Evolutionary conservation across 306 rosid species (phyloP).

Genomic region (Lathyrus sativus): DNA sequence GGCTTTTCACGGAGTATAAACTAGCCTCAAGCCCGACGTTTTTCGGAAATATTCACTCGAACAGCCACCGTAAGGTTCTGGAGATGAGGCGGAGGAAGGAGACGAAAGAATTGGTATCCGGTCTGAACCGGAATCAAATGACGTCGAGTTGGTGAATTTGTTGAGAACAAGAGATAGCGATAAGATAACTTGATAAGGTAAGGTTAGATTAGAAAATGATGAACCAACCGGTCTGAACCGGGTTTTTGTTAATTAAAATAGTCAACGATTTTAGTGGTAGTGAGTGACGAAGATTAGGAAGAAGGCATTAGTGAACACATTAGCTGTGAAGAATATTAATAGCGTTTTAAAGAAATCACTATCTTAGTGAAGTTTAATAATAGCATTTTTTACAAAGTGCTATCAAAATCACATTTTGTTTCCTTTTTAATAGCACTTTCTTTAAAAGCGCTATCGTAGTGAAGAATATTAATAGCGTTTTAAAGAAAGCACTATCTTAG

Average conservation of each 20-base stretch:
- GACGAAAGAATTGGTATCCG: conserved; percentile 36
- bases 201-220: conserved; percentile 6
- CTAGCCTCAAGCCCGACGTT: conserved; percentile 93
- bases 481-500: no score
- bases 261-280: conserved; percentile 37
- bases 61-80: conserved; percentile 84
- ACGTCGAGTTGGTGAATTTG: conserved; percentile 46
- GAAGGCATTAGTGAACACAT: conserved; percentile 40
- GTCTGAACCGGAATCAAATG: conserved; percentile 41
- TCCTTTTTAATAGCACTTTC: no score
- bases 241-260: conserved; percentile 31
- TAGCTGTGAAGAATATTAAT: no score
- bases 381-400: no score
- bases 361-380: no score
- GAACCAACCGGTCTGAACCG: conserved; percentile 36
- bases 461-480: no score
- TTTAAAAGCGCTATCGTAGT: no score
- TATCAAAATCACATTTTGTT: no score
- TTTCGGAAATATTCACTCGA: conserved; percentile 65
- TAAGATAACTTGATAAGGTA: no score
- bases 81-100: conserved; percentile 83
- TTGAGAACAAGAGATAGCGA: no score
- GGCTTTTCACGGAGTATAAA: conserved; percentile 91
- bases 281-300: conserved; percentile 40
- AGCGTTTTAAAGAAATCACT: no score